Percentiles rank a stretch among this genome's conserved stretches.
These are phyloP conservation scores for Lizonia empirigonia DNA, from an alignment of 2,329 filamentous ascomycete genomes.

Conservation along the genomic window DNA sequence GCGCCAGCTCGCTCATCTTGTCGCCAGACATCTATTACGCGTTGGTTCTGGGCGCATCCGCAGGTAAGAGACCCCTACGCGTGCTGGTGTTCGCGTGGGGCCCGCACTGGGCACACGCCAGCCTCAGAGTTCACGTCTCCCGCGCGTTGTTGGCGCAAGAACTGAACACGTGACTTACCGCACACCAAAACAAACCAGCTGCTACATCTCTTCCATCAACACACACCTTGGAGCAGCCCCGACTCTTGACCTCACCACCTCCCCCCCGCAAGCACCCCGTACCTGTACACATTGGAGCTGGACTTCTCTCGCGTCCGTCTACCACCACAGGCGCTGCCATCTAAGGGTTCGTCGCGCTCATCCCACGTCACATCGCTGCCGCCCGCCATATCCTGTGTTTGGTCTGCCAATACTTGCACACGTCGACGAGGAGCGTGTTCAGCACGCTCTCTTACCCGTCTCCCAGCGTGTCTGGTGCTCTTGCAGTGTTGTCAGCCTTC, in stretches of 20 bases:
- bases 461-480: slow-evolving; percentile 25
- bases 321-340: slow-evolving; percentile 30
- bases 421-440: slow-evolving; percentile 31
- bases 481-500: slow-evolving; percentile 33
- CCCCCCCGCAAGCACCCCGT: slow-evolving; percentile 20
- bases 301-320: slow-evolving; percentile 39
- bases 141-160: slow-evolving; percentile 33
- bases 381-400: slow-evolving; percentile 40
- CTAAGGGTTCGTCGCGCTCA: slow-evolving; percentile 38
- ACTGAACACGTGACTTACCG: slow-evolving; percentile 19
- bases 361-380: slow-evolving; percentile 41
- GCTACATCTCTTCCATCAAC: slow-evolving; percentile 41
- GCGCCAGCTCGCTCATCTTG: slow-evolving; percentile 11
- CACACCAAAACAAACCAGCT: slow-evolving; percentile 46
- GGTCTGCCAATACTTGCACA: slow-evolving; percentile 36
- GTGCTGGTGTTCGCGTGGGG: slow-evolving; percentile 34
- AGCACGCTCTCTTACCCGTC: slow-evolving; percentile 27
- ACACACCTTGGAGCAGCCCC: slow-evolving; percentile 44
- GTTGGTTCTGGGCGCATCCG: slow-evolving; percentile 21
- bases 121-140: slow-evolving; percentile 38
- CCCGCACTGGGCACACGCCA: slow-evolving; percentile 34
- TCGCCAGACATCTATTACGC: slow-evolving; percentile 26
- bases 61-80: slow-evolving; percentile 33
- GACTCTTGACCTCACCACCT: slow-evolving; percentile 27
- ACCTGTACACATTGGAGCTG: slow-evolving; percentile 42